Percentiles rank a stretch among this genome's conserved stretches.
These are phyloP conservation scores for Rhododendron griersonianum DNA, from an alignment of 148 eudicot genomes.

Conservation along the genomic window DNA sequence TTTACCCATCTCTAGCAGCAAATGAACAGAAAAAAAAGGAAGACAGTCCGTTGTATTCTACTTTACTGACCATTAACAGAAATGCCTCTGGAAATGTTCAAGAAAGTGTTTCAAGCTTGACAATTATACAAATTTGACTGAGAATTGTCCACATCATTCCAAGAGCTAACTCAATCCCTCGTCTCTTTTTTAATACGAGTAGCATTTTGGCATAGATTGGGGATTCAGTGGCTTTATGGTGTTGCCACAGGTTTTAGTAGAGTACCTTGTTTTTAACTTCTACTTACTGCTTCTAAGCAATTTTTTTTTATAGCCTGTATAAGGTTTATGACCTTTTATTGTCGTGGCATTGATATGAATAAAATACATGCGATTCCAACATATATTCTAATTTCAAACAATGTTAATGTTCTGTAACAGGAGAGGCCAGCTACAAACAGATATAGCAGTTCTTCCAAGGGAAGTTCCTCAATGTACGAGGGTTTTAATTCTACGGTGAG, in stretches of 20 bases:
- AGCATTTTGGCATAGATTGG: too few relatives aligned
- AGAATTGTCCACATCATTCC: not conserved
- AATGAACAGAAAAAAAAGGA: not conserved
- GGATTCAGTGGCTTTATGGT: not conserved
- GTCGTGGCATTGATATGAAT: not conserved
- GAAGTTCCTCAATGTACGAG: slow-evolving; percentile 50
- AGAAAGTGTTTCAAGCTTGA: not conserved
- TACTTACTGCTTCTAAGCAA: not conserved
- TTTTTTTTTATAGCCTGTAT: not conserved
- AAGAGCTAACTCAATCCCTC: not conserved
- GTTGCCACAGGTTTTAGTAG: not conserved
- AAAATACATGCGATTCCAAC: not conserved
- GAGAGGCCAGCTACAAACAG: slow-evolving; percentile 53
- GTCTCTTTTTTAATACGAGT: too few relatives aligned
- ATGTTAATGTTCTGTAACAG: slow-evolving; percentile 29
- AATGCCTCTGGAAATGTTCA: too few relatives aligned
- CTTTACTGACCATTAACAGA: not conserved
- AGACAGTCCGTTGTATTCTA: not conserved
- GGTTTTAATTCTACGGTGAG: slow-evolving; percentile 68
- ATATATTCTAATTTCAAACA: not conserved
- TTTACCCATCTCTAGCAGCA: not conserved
- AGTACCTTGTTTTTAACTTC: not conserved
- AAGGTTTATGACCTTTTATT: not conserved
- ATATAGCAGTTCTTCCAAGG: slow-evolving; percentile 35
- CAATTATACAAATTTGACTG: not conserved